Base-by-base conservation (phyloP, 129 eudicot genomes). In the Centrapalus pauciflorus region DNA sequence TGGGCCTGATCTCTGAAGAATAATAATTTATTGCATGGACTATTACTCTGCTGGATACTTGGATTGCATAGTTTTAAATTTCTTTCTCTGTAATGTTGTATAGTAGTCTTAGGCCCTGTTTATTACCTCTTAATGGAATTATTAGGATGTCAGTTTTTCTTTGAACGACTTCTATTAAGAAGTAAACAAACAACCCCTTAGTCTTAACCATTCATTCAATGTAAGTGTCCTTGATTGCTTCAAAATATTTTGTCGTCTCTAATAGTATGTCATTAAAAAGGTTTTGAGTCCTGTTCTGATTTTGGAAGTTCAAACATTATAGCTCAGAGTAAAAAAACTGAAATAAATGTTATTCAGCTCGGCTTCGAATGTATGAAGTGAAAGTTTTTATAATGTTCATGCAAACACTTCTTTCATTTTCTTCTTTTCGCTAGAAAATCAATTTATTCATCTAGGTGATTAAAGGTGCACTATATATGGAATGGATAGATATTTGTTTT, bases 161-260 rank as follows among this genome's bases (percentile, higher is more conserved):
- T n/a, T n/a, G n/a, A n/a, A n/a, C n/a, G n/a, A n/a, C n/a, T n/a
- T n/a, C n/a, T n/a, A n/a, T n/a, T n/a, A n/a, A n/a, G n/a, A n/a
- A n/a, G n/a, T n/a, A n/a, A n/a, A n/a, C n/a, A n/a, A n/a, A n/a
- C n/a, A n/a, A n/a, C n/a, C n/a, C n/a, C n/a, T n/a, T n/a, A n/a
- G n/a, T 14, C 17, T 52, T 28, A 43, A 27, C 38, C 63, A 35
- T n/a, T 3, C 30, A 4, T 70, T 5, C 20, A 17, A 45, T 71
- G 50, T n/a, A 45, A 58, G 43, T 11, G 50, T 70, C 59, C 68
- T 59, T 70, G 45, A 55, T 17, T 69, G 74, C 56, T 40, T 69
- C 23, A 16, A 56, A 38, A 41, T 69, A 57, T 69, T 16, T 40
- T 25, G 17, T 55, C 55, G 26, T 27, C 13, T 69, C n/a, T 43